Conservation (phyloP, 2,329 filamentous ascomycete genomes). For the Aspergillus caelatus region DNA sequence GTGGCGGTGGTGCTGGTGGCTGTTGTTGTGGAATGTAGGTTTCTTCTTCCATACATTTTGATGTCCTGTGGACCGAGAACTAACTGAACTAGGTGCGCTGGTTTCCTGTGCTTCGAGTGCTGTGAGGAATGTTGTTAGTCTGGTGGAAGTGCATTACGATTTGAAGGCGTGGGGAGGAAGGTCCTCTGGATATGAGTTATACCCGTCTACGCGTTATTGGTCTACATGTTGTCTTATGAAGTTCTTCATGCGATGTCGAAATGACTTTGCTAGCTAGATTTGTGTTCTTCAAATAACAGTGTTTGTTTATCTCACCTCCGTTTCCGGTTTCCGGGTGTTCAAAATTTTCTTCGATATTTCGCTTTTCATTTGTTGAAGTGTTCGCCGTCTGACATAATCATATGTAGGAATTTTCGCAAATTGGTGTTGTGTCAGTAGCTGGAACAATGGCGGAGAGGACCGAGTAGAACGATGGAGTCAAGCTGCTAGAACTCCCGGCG, state of each 20-base stretch:
- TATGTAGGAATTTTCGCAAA: neutral
- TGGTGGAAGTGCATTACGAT: neutral
- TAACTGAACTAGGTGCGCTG: constrained; percentile 24
- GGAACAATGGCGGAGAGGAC: neutral
- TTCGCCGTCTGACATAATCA: neutral
- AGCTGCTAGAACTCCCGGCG: neutral
- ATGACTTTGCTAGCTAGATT: neutral
- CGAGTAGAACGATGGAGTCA: neutral
- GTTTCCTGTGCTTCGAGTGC: constrained; percentile 30
- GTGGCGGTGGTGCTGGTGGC: constrained; percentile 32
- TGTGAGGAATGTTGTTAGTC: constrained; percentile 32
- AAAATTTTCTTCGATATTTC: neutral
- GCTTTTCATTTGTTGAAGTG: neutral
- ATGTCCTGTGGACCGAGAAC: neutral
- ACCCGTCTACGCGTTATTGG: neutral
- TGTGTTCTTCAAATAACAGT: neutral
- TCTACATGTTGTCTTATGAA: neutral
- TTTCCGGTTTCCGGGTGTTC: no score
- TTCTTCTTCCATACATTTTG: neutral
- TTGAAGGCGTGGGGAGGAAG: neutral
- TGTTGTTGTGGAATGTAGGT: constrained; percentile 35
- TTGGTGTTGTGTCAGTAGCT: neutral
- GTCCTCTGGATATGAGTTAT: neutral
- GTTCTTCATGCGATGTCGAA: neutral
- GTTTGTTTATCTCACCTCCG: neutral